phyloP scores from a whole-genome alignment of 1,139 yeast species.

The Kurtzmaniella quercitrusa region DNA sequence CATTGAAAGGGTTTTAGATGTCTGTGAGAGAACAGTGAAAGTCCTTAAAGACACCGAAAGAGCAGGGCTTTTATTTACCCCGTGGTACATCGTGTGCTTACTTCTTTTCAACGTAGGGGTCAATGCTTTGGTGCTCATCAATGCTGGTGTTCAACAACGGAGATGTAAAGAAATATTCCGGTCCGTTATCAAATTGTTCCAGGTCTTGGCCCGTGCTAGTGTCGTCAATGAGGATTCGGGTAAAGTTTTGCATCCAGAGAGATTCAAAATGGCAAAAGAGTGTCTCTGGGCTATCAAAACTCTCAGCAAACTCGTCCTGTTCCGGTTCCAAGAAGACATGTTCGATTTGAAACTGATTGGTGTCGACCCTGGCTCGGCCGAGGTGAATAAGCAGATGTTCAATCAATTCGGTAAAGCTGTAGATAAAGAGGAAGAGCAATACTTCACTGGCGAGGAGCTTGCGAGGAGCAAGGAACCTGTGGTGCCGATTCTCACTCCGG shows the following conservation, averaged over 20 bases:
- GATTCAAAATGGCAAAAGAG: constrained; percentile 58
- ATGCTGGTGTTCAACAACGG: constrained; percentile 31
- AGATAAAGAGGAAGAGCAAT: constrained; percentile 9
- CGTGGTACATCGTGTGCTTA: constrained; percentile 54
- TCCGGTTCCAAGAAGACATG: constrained; percentile 42
- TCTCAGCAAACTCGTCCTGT: constrained; percentile 47
- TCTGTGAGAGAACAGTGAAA: constrained; percentile 34
- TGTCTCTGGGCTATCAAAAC: constrained; percentile 62
- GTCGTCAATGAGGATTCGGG: constrained; percentile 27
- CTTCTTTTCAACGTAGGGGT: constrained; percentile 47
- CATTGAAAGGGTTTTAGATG: constrained; percentile 28
- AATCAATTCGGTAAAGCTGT: constrained; percentile 35
- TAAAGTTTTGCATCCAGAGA: constrained; percentile 31
- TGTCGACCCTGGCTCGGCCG: constrained; percentile 53
- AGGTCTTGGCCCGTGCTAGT: constrained; percentile 25
- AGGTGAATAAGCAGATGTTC: constrained; percentile 48
- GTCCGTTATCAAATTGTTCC: constrained; percentile 23
- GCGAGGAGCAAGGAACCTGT: background rate
- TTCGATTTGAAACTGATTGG: constrained; percentile 39
- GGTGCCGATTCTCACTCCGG: background rate
- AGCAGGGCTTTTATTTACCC: constrained; percentile 36
- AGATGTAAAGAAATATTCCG: constrained; percentile 24
- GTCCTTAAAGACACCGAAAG: constrained; percentile 29
- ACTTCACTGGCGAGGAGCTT: constrained; percentile 2
- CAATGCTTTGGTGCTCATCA: constrained; percentile 40